A percentile compares a stretch with the other conserved stretches of the same genome.
Conservation (phyloP, 306 rosid genomes). For the Fragaria nilgerrensis region DNA sequence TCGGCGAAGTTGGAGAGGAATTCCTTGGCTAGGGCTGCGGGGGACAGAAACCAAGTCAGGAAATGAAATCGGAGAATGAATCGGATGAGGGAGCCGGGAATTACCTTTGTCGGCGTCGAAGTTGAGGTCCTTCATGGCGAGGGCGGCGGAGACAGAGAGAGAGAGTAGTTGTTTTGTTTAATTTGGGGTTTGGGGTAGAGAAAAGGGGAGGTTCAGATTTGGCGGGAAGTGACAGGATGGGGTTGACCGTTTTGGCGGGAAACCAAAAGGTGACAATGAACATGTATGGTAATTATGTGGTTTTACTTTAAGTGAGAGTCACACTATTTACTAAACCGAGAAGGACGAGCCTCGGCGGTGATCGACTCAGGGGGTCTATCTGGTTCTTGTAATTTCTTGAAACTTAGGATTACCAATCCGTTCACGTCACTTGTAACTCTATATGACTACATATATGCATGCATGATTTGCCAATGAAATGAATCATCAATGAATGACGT, state of each 20-base stretch:
- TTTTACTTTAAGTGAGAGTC: no score
- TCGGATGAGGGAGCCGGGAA: background rate
- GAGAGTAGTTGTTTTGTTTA: background rate
- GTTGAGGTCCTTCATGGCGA: constrained; percentile 58
- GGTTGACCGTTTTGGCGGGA: constrained; percentile 69
- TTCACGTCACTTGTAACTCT: no score
- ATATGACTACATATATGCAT: no score
- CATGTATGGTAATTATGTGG: no score
- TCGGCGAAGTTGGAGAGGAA: constrained; percentile 80
- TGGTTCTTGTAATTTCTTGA: no score
- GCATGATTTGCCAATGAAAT: no score
- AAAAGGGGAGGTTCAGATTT: constrained; percentile 13
- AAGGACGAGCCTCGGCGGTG: no score
- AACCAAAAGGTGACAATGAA: no score
- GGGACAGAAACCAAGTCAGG: background rate
- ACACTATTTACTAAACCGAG: no score
- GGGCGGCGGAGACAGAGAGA: constrained; percentile 1
- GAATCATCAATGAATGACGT: no score
- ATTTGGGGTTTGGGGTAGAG: background rate
- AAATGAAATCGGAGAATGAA: background rate
- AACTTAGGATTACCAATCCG: no score
- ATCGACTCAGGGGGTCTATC: no score
- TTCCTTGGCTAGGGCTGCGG: constrained; percentile 67
- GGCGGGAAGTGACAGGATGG: constrained; percentile 57
- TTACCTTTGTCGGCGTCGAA: constrained; percentile 72